Evolutionary conservation across 2,329 filamentous ascomycete species (phyloP).

Genomic region (Sporothrix schenckii): DNA sequence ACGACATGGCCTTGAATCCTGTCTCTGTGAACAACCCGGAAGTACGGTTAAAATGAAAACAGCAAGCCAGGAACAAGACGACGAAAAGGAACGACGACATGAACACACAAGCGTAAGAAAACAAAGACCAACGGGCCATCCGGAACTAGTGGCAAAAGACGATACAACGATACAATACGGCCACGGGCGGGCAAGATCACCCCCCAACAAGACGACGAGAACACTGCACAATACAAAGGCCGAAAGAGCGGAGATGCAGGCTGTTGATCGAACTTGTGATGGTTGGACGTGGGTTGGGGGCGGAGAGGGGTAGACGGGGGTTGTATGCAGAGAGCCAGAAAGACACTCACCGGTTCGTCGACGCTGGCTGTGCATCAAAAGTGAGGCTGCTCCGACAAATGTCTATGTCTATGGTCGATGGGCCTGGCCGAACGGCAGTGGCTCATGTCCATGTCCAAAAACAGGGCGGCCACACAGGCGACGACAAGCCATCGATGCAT

Average conservation of each 20-base stretch:
- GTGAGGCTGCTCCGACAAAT: conserved; percentile 6
- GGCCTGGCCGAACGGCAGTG: neutral
- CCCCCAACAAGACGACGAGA: neutral
- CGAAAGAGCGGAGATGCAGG: conserved; percentile 6
- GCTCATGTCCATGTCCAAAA: neutral
- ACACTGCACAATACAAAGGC: neutral
- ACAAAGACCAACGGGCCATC: neutral
- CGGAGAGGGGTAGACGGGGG: conserved; percentile 7
- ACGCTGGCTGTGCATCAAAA: conserved; percentile 3
- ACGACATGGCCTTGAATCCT: neutral
- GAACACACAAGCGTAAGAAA: neutral
- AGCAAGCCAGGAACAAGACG: too few species aligned
- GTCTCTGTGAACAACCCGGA: neutral
- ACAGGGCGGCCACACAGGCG: conserved; percentile 19
- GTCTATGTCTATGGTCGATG: neutral
- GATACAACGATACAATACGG: neutral
- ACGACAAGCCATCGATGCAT: conserved; percentile 7
- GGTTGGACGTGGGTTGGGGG: neutral
- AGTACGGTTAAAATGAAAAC: too few species aligned
- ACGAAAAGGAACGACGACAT: neutral
- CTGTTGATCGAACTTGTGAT: neutral
- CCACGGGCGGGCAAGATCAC: neutral
- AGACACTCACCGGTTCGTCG: conserved; percentile 7
- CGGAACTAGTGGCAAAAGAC: conserved; percentile 12
- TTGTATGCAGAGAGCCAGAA: conserved; percentile 9